Evolutionary conservation across 768 basidiomycete species (phyloP), one percentile per base, ranked within the genome.

Genomic region (Suillus occidentalis): DNA sequence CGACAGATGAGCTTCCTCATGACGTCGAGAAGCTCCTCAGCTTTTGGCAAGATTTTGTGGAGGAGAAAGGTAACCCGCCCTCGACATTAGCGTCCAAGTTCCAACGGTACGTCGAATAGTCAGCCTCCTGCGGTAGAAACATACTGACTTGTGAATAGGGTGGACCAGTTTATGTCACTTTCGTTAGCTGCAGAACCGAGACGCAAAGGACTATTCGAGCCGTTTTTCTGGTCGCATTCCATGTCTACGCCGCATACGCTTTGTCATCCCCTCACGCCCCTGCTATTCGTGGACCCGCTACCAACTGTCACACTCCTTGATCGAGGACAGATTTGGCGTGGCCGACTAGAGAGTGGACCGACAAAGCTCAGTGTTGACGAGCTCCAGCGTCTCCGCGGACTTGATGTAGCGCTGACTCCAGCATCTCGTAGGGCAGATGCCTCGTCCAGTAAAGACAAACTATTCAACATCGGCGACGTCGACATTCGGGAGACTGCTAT

Each of bases 101-200:
- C 69, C 81, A 87, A 65, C 79, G 87, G 90, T 89, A 71, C 36
- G 87, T 78, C 60, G 9, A 40, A 49, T 60, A 12, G 16, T 20
- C 9, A 3, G 5, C 3, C 20, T 31, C 39, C 18, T 18, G 39
- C 10, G 39, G 10, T 31, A 60, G 65, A 61, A 63, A 37, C 40
- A 61, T 52, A 4, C 60, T 65, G 39, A 59, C 16, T 25, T 3
- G 61, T 60, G 13, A 57, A 31, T 25, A 92, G 89, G 9, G 78
- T 90, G 66, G 91, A 91, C 31, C 89, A 91, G 66, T 93, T 92
- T 70, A 89, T 89, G 85, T 86, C 89, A 0, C 79, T 92, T 22
- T 94, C 92, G 2, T 74, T 92, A 40, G 86, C 89, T 45, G 86
- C 89, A 18, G 92, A 94, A 69, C 87, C 91, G 8, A 84, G 88